A percentile compares a stretch with the other conserved stretches of the same genome.
Conservation (phyloP, 1,139 yeast genomes). For the Blastobotrys ciferrii region DNA sequence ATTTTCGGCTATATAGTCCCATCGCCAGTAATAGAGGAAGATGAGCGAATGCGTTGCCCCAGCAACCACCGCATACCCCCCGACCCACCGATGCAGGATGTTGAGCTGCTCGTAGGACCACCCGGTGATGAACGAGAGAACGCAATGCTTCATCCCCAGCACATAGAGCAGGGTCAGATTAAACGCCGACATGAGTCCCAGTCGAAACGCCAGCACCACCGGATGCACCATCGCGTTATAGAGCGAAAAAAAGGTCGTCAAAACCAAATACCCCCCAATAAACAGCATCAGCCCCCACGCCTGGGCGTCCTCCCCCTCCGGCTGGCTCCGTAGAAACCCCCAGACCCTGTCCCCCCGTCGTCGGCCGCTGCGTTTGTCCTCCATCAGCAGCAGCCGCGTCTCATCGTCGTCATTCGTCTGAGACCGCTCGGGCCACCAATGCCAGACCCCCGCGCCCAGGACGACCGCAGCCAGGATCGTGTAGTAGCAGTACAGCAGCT, state of each 20-base stretch:
- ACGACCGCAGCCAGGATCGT: slow-evolving; percentile 1
- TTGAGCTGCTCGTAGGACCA: slow-evolving; percentile 33
- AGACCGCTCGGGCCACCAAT: slow-evolving; percentile 8
- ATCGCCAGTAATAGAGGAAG: slow-evolving; percentile 23
- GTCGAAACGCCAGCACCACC: slow-evolving; percentile 25
- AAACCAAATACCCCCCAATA: slow-evolving; percentile 13
- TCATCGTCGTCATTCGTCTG: neutral
- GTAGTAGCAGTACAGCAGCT: slow-evolving; percentile 5
- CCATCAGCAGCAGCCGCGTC: neutral
- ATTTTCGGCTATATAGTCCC: slow-evolving; percentile 33
- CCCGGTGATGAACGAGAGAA: slow-evolving; percentile 27
- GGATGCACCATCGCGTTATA: slow-evolving; percentile 17
- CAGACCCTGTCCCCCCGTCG: slow-evolving; percentile 1
- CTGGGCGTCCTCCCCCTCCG: slow-evolving; percentile 18
- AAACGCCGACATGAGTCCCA: slow-evolving; percentile 26
- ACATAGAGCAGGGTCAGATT: slow-evolving; percentile 30
- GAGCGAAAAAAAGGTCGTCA: slow-evolving; percentile 15
- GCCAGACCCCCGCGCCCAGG: neutral
- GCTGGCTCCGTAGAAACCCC: slow-evolving; percentile 15
- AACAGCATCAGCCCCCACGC: slow-evolving; percentile 13
- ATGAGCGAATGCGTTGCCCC: slow-evolving; percentile 22
- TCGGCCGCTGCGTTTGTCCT: neutral
- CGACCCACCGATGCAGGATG: slow-evolving; percentile 27
- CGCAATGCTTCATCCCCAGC: slow-evolving; percentile 30
- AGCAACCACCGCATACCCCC: slow-evolving; percentile 23